Base-by-base conservation (phyloP, 495 filamentous ascomycete genomes). In the Aspergillus carlsbadensis region DNA sequence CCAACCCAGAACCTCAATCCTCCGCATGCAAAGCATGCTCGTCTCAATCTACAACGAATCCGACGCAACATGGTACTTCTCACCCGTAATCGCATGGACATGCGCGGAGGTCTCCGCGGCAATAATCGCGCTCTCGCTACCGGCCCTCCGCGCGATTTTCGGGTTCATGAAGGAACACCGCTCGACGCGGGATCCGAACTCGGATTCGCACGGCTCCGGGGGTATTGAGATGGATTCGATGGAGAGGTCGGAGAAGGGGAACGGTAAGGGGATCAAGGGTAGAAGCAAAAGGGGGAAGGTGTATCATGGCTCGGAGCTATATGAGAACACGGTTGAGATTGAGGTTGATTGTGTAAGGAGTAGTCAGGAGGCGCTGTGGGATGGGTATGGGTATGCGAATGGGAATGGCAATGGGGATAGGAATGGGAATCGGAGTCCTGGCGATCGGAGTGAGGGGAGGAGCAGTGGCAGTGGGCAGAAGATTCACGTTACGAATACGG, bases 51-150 rank as follows among this genome's bases (percentile, higher is more conserved):
- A 57, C 13, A 34, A 61, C 17, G 40, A 57, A 14, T 15, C 36
- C 6, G 62, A 67, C 13, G 29, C 46, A n/a, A 67, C 57, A 5
- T 62, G 62, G 62, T 65, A 62, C 24, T 60, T 67, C 47, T 64
- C 62, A 10, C 48, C 52, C 4, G 62, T 67, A 10, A 52, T 67
- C 41, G 54, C 45, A 10, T 62, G 62, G 62, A 48, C 58, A 10
- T 34, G 45, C 29, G 44, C 59, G 5, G 62, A 67, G 24, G 53
- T 61, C 26, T 50, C 47, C 26, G 44, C 62, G 18, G 58, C 52
- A 1, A 65, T 65, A 11, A 48, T 65, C 35, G 65, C 59, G 8
- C 49, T 67, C 7, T 67, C 62, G 6, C 41, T 67, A 3, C 59
- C 62, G 2, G 48, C 64, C 0, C 48, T 65, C 10, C 39, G 39